Conservation (phyloP, 352 stramenopile species). For the Hyaloperonospora brassicae region DNA sequence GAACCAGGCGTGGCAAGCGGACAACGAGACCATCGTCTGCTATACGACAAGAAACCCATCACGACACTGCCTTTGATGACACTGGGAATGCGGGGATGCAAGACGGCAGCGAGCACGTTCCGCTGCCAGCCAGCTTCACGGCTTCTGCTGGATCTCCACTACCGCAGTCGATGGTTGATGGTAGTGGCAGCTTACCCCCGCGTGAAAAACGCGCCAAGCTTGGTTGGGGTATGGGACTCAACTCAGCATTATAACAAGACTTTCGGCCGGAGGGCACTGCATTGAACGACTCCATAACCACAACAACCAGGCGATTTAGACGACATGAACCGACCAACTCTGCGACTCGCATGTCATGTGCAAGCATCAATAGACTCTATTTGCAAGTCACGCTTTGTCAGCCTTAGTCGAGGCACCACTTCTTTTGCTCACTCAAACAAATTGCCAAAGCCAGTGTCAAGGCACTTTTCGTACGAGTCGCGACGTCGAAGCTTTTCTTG, state of each 20-base stretch:
- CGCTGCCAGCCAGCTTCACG: constrained; percentile 40
- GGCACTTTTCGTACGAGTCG: constrained; percentile 47
- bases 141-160: constrained; percentile 20
- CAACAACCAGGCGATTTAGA: constrained; percentile 11
- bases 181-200: constrained; percentile 13
- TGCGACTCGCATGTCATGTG: constrained; percentile 11
- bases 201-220: constrained; percentile 58
- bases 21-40: constrained; percentile 22
- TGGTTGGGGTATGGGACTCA: constrained; percentile 76
- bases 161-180: background rate
- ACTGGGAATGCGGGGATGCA: constrained; percentile 27
- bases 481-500: constrained; percentile 52
- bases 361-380: constrained; percentile 32
- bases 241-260: constrained; percentile 19
- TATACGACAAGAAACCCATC: constrained; percentile 14
- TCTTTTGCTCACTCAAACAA: constrained; percentile 30
- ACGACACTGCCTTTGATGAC: constrained; percentile 1
- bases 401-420: background rate
- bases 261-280: too few relatives aligned
- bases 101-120: constrained; percentile 36
- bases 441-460: constrained; percentile 44
- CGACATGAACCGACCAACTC: constrained; percentile 2
- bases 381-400: constrained; percentile 11
- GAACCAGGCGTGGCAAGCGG: constrained; percentile 23
- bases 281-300: background rate